Evolutionary conservation across 176 grass and related monocot genomes (phyloP), one percentile per base, ranked within the genome.

Genomic region (Dendrocalamus sinicus): DNA sequence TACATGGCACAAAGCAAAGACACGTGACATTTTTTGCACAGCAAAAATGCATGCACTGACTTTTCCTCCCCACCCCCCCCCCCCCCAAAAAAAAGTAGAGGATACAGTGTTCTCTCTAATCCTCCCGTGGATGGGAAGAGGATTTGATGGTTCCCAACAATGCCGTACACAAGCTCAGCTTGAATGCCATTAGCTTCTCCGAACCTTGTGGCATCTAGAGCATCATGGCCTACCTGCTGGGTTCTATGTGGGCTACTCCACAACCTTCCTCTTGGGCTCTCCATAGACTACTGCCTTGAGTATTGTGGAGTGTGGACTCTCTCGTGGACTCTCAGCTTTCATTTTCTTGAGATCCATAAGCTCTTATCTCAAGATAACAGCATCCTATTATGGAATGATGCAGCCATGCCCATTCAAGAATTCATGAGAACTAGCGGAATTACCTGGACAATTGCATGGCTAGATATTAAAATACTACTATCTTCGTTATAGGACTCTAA

Each of bases 381-480:
- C 51, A 85, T 58, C 62, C 40, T 72, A 82, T 75, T n/a, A 57
- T 81, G 60, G 26, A 76, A 81, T 47, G 20, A 20, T 58, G 28
- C 8, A 5, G 24, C 19, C 14, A 51, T 23, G 23, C 37, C 10
- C 41, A 20, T 83, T 20, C 68, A 83, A 20, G 81, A 24, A 59
- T 61, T 44, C 53, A 22, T 32, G 53, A 15, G 7, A 72, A 43
- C 41, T 8, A 43, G 41, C 41, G 41, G 6, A 43, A 6, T 43
- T 43, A 43, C 41, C 41, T 5, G 7, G 0, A 8, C 41, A 43
- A 43, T 43, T 43, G 41, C 0, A 0, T 7, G 7, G 7, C 41
- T 43, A 43, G 41, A 43, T 43, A 43, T 43, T 43, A 43, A 43
- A 1, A 43, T 43, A 43, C 41, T 43, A 43, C 7, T 43, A 43